Base-by-base conservation (phyloP, 371 early-diverging fungal species). In the Mycotypha africana region DNA sequence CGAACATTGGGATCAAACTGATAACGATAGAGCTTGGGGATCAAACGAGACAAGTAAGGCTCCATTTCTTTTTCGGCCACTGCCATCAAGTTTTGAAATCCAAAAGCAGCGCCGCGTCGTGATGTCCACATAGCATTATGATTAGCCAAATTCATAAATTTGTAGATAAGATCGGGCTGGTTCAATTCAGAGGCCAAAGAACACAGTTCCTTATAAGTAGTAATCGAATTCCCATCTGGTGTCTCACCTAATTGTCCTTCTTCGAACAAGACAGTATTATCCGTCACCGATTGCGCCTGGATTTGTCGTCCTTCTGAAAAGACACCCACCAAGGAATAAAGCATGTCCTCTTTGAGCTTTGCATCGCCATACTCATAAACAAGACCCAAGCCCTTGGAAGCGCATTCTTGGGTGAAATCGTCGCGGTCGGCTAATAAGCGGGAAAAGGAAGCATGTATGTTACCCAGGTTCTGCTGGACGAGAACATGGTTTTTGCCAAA, bases 141-240 rank as follows among this genome's bases (percentile, higher is more conserved):
- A 28, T 90, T 88, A 1, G 96, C 96, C 14, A 96, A 73, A 32
- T 86, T 84, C 89, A 96, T 90, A 50, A 96, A 92, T 52, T 90
- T 87, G 70, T 94, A 94, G n/a, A 93, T 90, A 12, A 96, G 72
- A 40, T 95, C 91, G 10, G 97, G 93, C 37, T 92, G 91, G 47
- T 91, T 92, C 67, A 96, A 74, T 38, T 95, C 96, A 12, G 88
- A 82, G 0, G 96, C 96, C 14, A 95, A 70, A 1, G 88, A 87
- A 36, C 92, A 78, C 12, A 95, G 78, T 12, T 85, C 85, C 56
- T 87, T 82, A 67, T 93, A 93, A 4, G 93, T 92, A 1, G 85
- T 82, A 45, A 90, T 78, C 0, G 79, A 74, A 22, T 81, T 79
- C 4, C 91, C 91, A 50, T 91, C 90, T n/a, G 91, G 93, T 0